Conservation (phyloP, 352 stramenopile species). For the Phytophthora cajani region DNA sequence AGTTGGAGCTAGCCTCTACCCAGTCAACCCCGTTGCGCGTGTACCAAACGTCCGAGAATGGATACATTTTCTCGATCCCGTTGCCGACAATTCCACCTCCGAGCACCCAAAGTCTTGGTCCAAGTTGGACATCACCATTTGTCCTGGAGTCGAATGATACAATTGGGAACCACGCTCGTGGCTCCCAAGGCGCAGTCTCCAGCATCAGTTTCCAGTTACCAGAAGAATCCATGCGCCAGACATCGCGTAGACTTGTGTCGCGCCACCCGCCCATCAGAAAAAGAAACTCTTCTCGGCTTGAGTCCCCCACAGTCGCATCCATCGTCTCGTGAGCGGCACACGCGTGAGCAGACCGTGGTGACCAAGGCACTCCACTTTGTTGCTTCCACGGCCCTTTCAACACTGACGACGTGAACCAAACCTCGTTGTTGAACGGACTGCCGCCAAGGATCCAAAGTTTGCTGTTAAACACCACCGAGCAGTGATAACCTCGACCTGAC, state of each 20-base stretch:
- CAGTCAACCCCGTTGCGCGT: slow-evolving; percentile 67
- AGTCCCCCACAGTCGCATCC: slow-evolving; percentile 63
- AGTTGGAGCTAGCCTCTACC: slow-evolving; percentile 65
- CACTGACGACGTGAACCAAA: slow-evolving; percentile 78
- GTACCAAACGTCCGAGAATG: slow-evolving; percentile 80
- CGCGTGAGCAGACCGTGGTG: slow-evolving; percentile 59
- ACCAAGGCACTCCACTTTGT: slow-evolving; percentile 57
- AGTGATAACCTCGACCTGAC: slow-evolving; percentile 77
- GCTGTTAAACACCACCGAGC: slow-evolving; percentile 63
- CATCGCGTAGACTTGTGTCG: slow-evolving; percentile 67
- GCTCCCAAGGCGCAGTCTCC: slow-evolving; percentile 57
- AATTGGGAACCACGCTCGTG: slow-evolving; percentile 77
- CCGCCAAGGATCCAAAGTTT: slow-evolving; percentile 76
- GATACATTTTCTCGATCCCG: slow-evolving; percentile 75
- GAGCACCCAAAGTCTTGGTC: slow-evolving; percentile 75
- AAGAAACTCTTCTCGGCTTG: slow-evolving; percentile 52
- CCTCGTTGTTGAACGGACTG: slow-evolving; percentile 81
- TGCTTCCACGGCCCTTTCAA: slow-evolving; percentile 58
- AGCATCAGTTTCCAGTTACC: slow-evolving; percentile 51
- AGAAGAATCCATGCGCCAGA: slow-evolving; percentile 68
- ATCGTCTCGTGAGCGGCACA: slow-evolving; percentile 65
- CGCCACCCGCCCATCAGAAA: slow-evolving; percentile 79
- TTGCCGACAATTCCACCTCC: slow-evolving; percentile 77
- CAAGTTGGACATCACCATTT: slow-evolving; percentile 62
- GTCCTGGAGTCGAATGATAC: slow-evolving; percentile 80